phyloP scores from a whole-genome alignment of 306 rosid genomes.

The Trifolium repens region DNA sequence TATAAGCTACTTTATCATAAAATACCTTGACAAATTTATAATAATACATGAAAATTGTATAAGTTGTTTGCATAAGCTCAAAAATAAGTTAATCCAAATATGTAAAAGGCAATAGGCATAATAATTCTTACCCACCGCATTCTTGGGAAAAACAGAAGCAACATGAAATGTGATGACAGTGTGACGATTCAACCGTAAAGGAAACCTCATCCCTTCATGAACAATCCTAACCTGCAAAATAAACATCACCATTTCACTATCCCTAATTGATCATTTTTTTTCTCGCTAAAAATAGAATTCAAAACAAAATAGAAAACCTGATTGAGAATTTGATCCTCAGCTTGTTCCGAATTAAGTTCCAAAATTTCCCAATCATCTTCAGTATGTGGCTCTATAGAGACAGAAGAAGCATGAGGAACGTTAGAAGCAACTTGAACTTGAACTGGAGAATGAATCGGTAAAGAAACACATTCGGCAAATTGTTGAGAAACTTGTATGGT shows the following conservation, averaged over 20 bases:
- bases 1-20: no score
- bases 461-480: slow-evolving; percentile 79
- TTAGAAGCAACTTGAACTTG: slow-evolving; percentile 68
- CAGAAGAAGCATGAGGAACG: slow-evolving; percentile 68
- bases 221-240: slow-evolving; percentile 72
- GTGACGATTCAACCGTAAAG: slow-evolving; percentile 87
- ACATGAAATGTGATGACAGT: slow-evolving; percentile 74
- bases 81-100: background rate
- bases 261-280: background rate
- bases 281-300: background rate
- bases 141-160: slow-evolving; percentile 76
- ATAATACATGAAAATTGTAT: no score
- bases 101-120: slow-evolving; percentile 42
- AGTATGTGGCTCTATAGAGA: slow-evolving; percentile 69
- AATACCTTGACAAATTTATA: no score
- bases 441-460: slow-evolving; percentile 60
- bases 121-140: slow-evolving; percentile 86
- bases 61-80: no score
- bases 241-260: background rate
- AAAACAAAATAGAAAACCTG: slow-evolving; percentile 56
- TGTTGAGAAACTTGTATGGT: slow-evolving; percentile 67
- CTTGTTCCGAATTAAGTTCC: slow-evolving; percentile 85
- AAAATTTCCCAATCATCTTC: slow-evolving; percentile 98
- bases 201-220: slow-evolving; percentile 89
- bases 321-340: slow-evolving; percentile 74